Percentiles rank a stretch among this genome's conserved stretches.
These are phyloP conservation scores for Podospora bellae-mahoneyi DNA, from an alignment of 495 filamentous ascomycete genomes.

Conservation along the genomic window DNA sequence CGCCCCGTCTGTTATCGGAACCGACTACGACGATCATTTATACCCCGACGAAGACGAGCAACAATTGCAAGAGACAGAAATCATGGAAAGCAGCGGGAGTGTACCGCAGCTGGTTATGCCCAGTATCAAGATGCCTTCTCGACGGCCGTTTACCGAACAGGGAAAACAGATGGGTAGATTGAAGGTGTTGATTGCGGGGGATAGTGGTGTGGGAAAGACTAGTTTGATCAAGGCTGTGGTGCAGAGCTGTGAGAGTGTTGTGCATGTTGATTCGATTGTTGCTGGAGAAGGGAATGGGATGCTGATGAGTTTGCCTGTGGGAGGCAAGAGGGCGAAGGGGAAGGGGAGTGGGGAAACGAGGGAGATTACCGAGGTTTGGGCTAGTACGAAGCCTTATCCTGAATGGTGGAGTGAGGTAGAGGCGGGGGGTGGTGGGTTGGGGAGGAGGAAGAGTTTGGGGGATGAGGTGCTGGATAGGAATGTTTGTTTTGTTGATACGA, in stretches of 20 bases:
- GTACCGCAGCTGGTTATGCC: slow-evolving; percentile 95
- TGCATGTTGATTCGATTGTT: slow-evolving; percentile 82
- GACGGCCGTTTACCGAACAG: slow-evolving; percentile 84
- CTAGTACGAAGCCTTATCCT: slow-evolving; percentile 90
- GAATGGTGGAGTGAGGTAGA: slow-evolving; percentile 80
- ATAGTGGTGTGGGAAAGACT: slow-evolving; percentile 81
- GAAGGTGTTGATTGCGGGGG: slow-evolving; percentile 84
- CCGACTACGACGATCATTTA: slow-evolving; percentile 16
- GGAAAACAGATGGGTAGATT: slow-evolving; percentile 81
- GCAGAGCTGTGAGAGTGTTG: slow-evolving; percentile 92
- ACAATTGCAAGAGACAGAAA: neutral
- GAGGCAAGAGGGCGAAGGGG: neutral
- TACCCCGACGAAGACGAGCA: slow-evolving; percentile 44
- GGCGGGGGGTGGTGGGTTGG: slow-evolving; percentile 65
- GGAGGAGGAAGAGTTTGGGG: slow-evolving; percentile 74
- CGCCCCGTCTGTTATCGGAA: slow-evolving; percentile 29
- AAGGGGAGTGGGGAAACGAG: slow-evolving; percentile 33
- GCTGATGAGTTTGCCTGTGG: slow-evolving; percentile 19
- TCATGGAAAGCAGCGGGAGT: slow-evolving; percentile 50
- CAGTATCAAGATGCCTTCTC: slow-evolving; percentile 89
- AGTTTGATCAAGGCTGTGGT: slow-evolving; percentile 90
- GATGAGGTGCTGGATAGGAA: slow-evolving; percentile 88
- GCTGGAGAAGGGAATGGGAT: slow-evolving; percentile 32
- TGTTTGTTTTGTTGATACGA: slow-evolving; percentile 91
- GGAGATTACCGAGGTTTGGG: slow-evolving; percentile 76